Conservation (phyloP, 495 filamentous ascomycete genomes). For the Saxophila tyrrhenica region DNA sequence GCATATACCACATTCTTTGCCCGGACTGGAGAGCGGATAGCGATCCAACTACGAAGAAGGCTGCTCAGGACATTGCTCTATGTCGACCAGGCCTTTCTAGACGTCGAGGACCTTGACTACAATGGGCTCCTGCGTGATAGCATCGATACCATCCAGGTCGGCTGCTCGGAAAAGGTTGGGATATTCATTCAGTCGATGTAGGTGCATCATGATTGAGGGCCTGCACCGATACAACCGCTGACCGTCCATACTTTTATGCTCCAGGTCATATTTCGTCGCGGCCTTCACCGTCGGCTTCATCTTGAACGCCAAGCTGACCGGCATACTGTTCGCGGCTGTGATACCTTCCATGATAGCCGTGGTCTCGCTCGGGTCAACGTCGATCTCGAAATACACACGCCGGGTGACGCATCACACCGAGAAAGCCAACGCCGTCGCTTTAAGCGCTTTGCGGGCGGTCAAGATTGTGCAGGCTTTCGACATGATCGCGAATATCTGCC, state of each 20-base stretch:
- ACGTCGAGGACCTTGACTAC: constrained; percentile 29
- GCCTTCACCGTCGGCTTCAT: constrained; percentile 42
- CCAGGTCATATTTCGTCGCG: constrained; percentile 34
- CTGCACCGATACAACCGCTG: too few species aligned
- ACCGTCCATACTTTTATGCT: too few species aligned
- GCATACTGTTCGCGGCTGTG: constrained; percentile 32
- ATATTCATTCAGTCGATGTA: constrained; percentile 37
- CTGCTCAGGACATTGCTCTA: constrained; percentile 26
- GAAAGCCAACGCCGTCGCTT: constrained; percentile 35
- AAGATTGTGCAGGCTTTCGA: constrained; percentile 44
- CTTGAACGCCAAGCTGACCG: constrained; percentile 39
- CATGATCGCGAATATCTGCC: constrained; percentile 31
- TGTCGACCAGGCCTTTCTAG: constrained; percentile 32
- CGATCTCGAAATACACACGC: constrained; percentile 23
- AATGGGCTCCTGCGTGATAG: constrained; percentile 28
- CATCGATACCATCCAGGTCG: constrained; percentile 35
- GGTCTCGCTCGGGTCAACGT: constrained; percentile 26
- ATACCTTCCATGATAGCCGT: constrained; percentile 34
- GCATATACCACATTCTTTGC: constrained; percentile 30
- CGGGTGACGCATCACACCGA: constrained; percentile 13
- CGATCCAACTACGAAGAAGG: constrained; percentile 24
- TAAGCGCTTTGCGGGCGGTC: constrained; percentile 39
- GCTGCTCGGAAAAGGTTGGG: constrained; percentile 40
- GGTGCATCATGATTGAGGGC: too few species aligned
- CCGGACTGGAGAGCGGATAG: constrained; percentile 29